Percentiles rank a stretch among this genome's conserved stretches.
These are phyloP conservation scores for Multifurca ochricompacta DNA, from an alignment of 768 basidiomycete genomes.

Conservation along the genomic window DNA sequence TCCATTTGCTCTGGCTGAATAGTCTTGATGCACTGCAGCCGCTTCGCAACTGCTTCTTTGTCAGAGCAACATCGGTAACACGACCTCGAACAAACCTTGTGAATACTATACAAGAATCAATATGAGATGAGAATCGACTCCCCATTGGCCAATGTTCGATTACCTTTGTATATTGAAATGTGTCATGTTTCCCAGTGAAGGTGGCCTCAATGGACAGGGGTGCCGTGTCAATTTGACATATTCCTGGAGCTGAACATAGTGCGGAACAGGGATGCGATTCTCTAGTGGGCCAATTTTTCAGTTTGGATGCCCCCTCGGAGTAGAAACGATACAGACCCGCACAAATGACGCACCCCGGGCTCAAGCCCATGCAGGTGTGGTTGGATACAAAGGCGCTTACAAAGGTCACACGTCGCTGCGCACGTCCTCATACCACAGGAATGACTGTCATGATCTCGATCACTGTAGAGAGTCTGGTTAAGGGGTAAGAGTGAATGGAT, in stretches of 20 bases:
- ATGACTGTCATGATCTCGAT: constrained; percentile 39
- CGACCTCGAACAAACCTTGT: constrained; percentile 34
- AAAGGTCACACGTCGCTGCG: constrained; percentile 47
- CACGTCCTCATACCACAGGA: constrained; percentile 46
- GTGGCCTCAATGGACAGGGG: constrained; percentile 56
- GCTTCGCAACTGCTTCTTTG: constrained; percentile 36
- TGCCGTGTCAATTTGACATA: constrained; percentile 50
- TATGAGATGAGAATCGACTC: neutral
- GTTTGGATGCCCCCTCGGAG: neutral
- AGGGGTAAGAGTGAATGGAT: no score
- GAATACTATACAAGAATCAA: constrained; percentile 35
- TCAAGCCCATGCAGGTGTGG: constrained; percentile 48
- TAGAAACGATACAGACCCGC: constrained; percentile 37
- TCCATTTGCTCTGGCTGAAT: constrained; percentile 36
- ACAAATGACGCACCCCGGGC: constrained; percentile 39
- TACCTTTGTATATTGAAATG: constrained; percentile 61
- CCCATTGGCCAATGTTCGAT: neutral
- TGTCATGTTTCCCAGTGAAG: constrained; percentile 51
- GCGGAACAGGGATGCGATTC: constrained; percentile 43
- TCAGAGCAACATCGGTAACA: neutral
- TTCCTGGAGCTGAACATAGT: constrained; percentile 40
- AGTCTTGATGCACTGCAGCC: constrained; percentile 41
- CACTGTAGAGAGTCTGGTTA: constrained; percentile 27
- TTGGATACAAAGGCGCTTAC: constrained; percentile 45
- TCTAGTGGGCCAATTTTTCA: constrained; percentile 26